A percentile compares a stretch with the other conserved stretches of the same genome.
Conservation (phyloP, 495 filamentous ascomycete genomes). For the Jackrogersella multiformis region DNA sequence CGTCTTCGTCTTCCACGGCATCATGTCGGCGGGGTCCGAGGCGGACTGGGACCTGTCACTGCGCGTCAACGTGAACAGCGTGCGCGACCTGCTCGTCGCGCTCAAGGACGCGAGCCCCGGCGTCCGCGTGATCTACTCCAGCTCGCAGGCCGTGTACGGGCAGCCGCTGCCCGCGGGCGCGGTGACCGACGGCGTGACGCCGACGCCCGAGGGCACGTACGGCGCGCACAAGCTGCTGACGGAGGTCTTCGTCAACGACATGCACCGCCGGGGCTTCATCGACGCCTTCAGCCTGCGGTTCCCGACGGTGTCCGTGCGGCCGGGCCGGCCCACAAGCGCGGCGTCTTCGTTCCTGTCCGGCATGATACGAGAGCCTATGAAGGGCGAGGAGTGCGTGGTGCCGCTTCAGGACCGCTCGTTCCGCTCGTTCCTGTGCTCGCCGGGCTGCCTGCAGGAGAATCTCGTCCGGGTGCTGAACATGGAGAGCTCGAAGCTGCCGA, state of each 20-base stretch:
- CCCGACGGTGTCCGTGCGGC: constrained; percentile 78
- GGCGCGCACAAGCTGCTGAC: constrained; percentile 82
- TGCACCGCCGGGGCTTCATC: constrained; percentile 73
- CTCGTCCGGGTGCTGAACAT: constrained; percentile 69
- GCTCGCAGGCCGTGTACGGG: constrained; percentile 55
- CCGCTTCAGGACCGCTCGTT: constrained; percentile 67
- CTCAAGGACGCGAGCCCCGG: constrained; percentile 67
- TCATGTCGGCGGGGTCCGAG: constrained; percentile 83
- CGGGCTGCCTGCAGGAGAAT: constrained; percentile 74
- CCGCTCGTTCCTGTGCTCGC: constrained; percentile 73
- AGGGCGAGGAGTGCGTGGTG: constrained; percentile 70
- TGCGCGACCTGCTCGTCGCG: constrained; percentile 68
- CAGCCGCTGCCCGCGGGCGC: constrained; percentile 45
- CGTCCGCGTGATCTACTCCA: constrained; percentile 70
- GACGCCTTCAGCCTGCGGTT: constrained; percentile 74
- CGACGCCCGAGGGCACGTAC: constrained; percentile 76
- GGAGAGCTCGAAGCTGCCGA: constrained; percentile 62
- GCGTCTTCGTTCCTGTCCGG: constrained; percentile 79
- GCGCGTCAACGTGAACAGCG: constrained; percentile 78
- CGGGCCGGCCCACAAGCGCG: constrained; percentile 77
- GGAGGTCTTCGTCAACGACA: constrained; percentile 79
- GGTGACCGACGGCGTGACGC: constrained; percentile 58
- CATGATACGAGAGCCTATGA: constrained; percentile 64
- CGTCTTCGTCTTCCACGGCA: constrained; percentile 83
- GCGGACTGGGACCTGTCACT: constrained; percentile 78